A percentile compares a stretch with the other conserved stretches of the same genome.
phyloP scores from a whole-genome alignment of 2,329 filamentous ascomycete species.

The Monosporascus sp. region DNA sequence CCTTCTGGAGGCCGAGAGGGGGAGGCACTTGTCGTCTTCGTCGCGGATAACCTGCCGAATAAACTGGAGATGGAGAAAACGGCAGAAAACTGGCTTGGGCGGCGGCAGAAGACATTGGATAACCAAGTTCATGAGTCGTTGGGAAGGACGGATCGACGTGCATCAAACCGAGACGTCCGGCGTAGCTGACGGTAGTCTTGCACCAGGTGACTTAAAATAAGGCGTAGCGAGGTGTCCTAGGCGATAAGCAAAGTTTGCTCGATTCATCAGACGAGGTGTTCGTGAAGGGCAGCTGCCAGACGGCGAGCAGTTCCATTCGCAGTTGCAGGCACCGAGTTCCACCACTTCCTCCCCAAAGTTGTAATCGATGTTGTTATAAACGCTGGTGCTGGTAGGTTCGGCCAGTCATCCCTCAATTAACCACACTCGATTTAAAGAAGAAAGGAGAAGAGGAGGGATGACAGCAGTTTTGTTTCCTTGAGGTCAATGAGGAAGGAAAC shows the following conservation, averaged over 20 bases:
- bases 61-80: slow-evolving; percentile 21
- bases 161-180: background rate
- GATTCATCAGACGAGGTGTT: background rate
- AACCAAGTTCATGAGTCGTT: background rate
- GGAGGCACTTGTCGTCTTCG: slow-evolving; percentile 10
- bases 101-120: slow-evolving; percentile 25
- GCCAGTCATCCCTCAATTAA: background rate
- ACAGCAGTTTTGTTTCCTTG: background rate
- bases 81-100: slow-evolving; percentile 18
- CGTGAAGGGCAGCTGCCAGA: background rate
- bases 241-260: background rate
- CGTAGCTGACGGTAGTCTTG: background rate
- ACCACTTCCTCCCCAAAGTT: background rate
- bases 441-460: background rate
- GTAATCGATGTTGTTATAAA: background rate
- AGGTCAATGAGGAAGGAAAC: background rate
- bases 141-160: background rate
- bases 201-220: background rate
- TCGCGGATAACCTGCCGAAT: slow-evolving; percentile 10
- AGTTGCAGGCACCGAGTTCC: background rate
- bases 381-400: background rate
- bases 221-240: background rate
- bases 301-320: background rate
- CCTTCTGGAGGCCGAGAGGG: slow-evolving; percentile 14
- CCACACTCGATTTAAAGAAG: background rate